A percentile compares a stretch with the other conserved stretches of the same genome.
Evolutionary conservation across 139 green algal genomes (phyloP).

Genomic region (Chlorella sp.): DNA sequence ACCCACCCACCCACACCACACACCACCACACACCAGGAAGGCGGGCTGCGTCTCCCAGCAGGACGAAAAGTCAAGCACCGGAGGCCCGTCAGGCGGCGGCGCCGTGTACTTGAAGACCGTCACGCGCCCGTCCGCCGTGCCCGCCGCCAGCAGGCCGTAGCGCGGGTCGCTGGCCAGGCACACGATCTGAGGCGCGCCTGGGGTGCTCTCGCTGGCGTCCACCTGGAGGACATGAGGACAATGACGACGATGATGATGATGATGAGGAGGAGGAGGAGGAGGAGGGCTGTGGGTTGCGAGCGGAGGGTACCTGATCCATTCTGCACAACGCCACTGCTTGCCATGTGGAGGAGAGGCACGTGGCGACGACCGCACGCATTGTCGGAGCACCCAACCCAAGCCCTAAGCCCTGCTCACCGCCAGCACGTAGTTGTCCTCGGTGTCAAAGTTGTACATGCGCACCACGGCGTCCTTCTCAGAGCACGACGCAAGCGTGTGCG

Average conservation of each 20-base stretch:
- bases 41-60: constrained; percentile 31
- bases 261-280: too few species aligned
- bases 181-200: constrained; percentile 14
- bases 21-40: constrained; percentile 17
- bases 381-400: too few species aligned
- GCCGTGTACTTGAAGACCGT: constrained; percentile 32
- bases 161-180: constrained; percentile 26
- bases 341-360: too few species aligned
- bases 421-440: constrained; percentile 62
- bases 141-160: constrained; percentile 30
- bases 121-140: constrained; percentile 28
- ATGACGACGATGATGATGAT: too few species aligned
- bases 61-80: constrained; percentile 22
- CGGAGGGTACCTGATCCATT: too few species aligned
- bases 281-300: too few species aligned
- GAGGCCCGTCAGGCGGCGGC: constrained; percentile 4
- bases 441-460: constrained; percentile 57
- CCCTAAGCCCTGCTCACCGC: constrained; percentile 4
- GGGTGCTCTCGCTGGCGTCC: constrained; percentile 3
- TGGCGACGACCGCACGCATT: too few species aligned
- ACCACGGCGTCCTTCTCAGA: constrained; percentile 41
- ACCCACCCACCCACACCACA: background rate
- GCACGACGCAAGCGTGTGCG: constrained; percentile 46
- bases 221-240: too few species aligned
- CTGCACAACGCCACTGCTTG: too few species aligned